A percentile compares a stretch with the other conserved stretches of the same genome.
Conservation (phyloP, 2,329 filamentous ascomycete genomes). For the Fusarium algeriense region DNA sequence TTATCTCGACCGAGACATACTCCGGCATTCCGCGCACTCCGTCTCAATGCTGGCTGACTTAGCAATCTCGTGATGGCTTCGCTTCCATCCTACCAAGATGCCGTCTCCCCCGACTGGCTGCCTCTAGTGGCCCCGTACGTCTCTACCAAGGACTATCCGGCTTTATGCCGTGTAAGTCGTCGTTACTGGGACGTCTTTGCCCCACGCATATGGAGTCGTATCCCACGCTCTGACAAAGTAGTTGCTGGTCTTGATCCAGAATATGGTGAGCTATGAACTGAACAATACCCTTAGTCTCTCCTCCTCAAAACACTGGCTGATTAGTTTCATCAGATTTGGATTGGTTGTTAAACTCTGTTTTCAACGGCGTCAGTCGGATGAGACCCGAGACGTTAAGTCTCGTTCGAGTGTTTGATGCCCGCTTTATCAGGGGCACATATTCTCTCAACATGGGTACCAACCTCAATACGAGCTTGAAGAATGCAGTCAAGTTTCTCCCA, state of each 20-base stretch:
- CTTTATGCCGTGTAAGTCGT: constrained; percentile 62
- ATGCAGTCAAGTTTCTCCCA: constrained; percentile 57
- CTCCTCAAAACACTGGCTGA: neutral
- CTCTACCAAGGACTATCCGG: constrained; percentile 55
- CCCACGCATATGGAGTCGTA: constrained; percentile 65
- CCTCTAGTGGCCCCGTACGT: constrained; percentile 61
- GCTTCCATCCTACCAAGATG: constrained; percentile 68
- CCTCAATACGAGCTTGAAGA: constrained; percentile 55
- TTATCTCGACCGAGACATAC: neutral
- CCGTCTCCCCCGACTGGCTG: constrained; percentile 63
- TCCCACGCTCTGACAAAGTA: constrained; percentile 56
- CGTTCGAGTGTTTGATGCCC: constrained; percentile 63
- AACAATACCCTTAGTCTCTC: neutral
- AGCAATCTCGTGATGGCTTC: constrained; percentile 43
- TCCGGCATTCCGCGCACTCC: neutral
- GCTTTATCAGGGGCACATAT: constrained; percentile 56
- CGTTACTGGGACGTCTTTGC: constrained; percentile 64
- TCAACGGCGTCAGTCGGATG: constrained; percentile 52
- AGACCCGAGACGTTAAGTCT: constrained; percentile 57
- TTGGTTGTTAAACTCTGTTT: constrained; percentile 64
- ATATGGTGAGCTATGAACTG: constrained; percentile 55
- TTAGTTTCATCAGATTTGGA: constrained; percentile 56
- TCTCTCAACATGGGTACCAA: constrained; percentile 55
- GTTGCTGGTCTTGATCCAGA: constrained; percentile 57
- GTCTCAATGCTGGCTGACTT: neutral